A percentile compares a stretch with the other conserved stretches of the same genome.
phyloP scores from a whole-genome alignment of 805 yeast genomes.

The Myxozyma lipomycoides region DNA sequence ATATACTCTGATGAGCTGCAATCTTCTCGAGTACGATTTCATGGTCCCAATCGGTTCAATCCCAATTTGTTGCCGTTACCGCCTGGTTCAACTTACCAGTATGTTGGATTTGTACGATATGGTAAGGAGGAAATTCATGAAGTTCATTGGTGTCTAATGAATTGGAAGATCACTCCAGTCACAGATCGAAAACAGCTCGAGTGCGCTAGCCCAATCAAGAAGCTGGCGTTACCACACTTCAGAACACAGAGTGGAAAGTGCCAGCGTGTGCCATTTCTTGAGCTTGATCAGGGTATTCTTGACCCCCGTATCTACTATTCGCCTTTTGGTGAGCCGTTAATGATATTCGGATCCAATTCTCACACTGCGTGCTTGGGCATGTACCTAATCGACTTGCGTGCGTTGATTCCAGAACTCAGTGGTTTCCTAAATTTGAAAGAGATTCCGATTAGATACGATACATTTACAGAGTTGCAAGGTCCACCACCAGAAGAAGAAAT shows the following conservation, averaged over 20 bases:
- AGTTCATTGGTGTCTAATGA: constrained; percentile 11
- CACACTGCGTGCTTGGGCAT: constrained; percentile 11
- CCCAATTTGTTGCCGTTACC: constrained; percentile 12
- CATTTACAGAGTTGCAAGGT: constrained; percentile 3
- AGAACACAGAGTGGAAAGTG: constrained; percentile 2
- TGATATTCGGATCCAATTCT: constrained; percentile 11
- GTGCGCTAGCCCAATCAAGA: constrained; percentile 1
- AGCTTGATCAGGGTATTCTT: constrained; percentile 9
- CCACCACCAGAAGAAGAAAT: constrained; percentile 10
- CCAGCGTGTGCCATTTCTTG: constrained; percentile 3
- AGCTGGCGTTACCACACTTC: constrained; percentile 1
- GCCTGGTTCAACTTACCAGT: neutral
- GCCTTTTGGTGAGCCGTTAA: constrained; percentile 16
- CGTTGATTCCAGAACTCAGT: constrained; percentile 6
- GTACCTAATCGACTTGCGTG: constrained; percentile 15
- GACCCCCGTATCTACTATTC: constrained; percentile 14
- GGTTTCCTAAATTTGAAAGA: neutral
- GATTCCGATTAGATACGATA: constrained; percentile 5
- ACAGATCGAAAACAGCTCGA: constrained; percentile 7
- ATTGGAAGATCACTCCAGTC: constrained; percentile 1
- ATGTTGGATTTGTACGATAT: constrained; percentile 5
- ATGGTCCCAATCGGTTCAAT: constrained; percentile 1
- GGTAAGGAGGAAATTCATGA: constrained; percentile 6
- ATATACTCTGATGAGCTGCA: constrained; percentile 2
- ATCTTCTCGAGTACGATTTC: constrained; percentile 5